These are phyloP conservation scores for Candida suzukii DNA, from an alignment of 805 yeast species.

Conservation along the genomic window DNA sequence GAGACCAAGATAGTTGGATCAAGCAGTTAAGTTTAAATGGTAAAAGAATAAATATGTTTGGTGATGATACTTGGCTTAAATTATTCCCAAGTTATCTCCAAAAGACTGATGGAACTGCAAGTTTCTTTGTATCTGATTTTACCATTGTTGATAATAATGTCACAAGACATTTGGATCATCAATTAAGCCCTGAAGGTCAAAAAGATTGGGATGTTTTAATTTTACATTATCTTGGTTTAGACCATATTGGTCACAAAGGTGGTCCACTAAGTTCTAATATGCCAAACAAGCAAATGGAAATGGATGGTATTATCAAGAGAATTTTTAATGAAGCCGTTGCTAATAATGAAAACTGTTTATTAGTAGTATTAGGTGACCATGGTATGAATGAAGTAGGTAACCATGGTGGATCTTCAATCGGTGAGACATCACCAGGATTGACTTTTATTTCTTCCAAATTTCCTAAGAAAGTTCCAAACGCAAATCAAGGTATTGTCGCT, in stretches of 20 bases:
- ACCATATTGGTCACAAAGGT: constrained; percentile 96
- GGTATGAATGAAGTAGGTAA: constrained; percentile 96
- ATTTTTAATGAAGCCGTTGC: constrained; percentile 33
- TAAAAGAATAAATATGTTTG: constrained; percentile 70
- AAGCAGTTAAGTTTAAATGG: constrained; percentile 45
- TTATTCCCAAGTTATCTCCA: constrained; percentile 69
- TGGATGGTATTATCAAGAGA: constrained; percentile 61
- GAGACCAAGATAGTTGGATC: constrained; percentile 83
- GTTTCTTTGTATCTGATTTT: constrained; percentile 92
- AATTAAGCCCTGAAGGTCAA: constrained; percentile 34
- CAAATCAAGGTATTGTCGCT: constrained; percentile 18
- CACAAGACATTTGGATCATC: constrained; percentile 71
- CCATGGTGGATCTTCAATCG: constrained; percentile 92
- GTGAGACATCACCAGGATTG: constrained; percentile 88
- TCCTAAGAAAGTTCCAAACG: constrained; percentile 14
- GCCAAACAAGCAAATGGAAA: constrained; percentile 77
- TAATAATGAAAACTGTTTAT: constrained; percentile 41
- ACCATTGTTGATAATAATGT: constrained; percentile 92
- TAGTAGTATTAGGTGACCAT: constrained; percentile 85
- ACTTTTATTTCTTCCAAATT: constrained; percentile 62
- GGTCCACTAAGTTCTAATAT: constrained; percentile 80
- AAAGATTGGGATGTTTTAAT: constrained; percentile 77
- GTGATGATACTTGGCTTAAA: constrained; percentile 97
- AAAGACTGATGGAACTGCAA: constrained; percentile 76
- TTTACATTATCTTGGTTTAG: constrained; percentile 87